phyloP scores from a whole-genome alignment of 768 basidiomycete species.

The Antrodiella citrinella region DNA sequence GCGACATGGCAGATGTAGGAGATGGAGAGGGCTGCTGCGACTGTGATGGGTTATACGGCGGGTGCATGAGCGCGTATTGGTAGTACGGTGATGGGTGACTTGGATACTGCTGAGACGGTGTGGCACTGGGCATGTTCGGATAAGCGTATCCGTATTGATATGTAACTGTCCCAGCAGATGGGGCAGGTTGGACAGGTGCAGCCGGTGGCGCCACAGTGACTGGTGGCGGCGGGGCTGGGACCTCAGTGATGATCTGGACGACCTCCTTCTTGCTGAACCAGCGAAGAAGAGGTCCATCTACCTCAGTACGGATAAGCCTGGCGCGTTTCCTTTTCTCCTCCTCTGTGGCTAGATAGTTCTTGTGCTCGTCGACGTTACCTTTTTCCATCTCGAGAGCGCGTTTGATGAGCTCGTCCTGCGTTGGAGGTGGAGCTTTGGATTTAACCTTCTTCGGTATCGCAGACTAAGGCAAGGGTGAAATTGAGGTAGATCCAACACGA shows the following conservation, averaged over 20 bases:
- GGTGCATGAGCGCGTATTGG: background rate
- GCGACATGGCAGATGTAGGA: background rate
- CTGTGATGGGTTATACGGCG: background rate
- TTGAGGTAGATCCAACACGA: too few species aligned
- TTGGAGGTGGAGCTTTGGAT: conserved; percentile 40
- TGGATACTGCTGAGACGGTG: background rate
- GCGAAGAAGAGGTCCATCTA: conserved; percentile 61
- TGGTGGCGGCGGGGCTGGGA: conserved; percentile 10
- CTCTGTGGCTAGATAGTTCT: conserved; percentile 70
- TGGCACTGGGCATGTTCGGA: background rate
- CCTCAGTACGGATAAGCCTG: conserved; percentile 48
- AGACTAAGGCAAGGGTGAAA: conserved; percentile 19
- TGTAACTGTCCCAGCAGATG: background rate
- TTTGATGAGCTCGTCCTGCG: conserved; percentile 80
- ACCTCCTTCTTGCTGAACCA: conserved; percentile 66
- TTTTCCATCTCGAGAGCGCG: conserved; percentile 84
- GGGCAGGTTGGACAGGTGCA: background rate
- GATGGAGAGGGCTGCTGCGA: background rate
- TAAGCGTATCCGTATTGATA: background rate
- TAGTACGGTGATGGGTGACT: background rate
- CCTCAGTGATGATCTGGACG: conserved; percentile 32
- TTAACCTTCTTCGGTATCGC: conserved; percentile 54
- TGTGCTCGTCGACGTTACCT: conserved; percentile 70
- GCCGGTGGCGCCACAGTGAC: background rate
- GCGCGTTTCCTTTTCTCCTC: conserved; percentile 75